Evolutionary conservation across 2,329 filamentous ascomycete species (phyloP).

Genomic region (Trichoderma sp.): DNA sequence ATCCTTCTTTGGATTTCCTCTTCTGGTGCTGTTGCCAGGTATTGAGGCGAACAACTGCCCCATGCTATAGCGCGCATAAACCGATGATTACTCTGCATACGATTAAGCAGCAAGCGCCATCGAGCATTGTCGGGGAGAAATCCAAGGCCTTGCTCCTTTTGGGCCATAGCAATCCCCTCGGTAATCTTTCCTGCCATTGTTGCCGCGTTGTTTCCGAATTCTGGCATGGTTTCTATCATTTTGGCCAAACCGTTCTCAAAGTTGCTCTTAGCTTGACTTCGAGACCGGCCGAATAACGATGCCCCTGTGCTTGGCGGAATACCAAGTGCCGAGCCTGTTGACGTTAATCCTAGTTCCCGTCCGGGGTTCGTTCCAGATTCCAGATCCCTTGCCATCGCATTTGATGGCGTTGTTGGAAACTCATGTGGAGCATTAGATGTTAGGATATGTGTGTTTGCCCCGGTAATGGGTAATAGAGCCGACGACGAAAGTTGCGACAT

Average conservation of each 20-base stretch:
- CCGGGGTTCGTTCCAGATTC: not conserved
- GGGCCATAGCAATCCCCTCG: slow-evolving; percentile 27
- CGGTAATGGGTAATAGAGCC: slow-evolving; percentile 33
- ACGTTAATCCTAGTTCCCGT: not conserved
- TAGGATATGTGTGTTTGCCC: slow-evolving; percentile 38
- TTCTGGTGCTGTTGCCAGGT: slow-evolving; percentile 29
- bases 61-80: slow-evolving; percentile 33
- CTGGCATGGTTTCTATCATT: not conserved
- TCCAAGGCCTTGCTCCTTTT: slow-evolving; percentile 27
- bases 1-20: slow-evolving; percentile 29
- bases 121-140: slow-evolving; percentile 34
- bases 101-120: slow-evolving; percentile 33
- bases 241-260: slow-evolving; percentile 26
- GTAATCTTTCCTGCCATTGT: slow-evolving; percentile 22
- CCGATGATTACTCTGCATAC: slow-evolving; percentile 28
- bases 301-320: not conserved
- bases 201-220: not conserved
- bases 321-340: too few species aligned
- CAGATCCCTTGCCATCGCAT: too few species aligned
- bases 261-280: slow-evolving; percentile 25
- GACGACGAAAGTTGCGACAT: slow-evolving; percentile 13
- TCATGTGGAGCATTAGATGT: not conserved
- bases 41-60: slow-evolving; percentile 27
- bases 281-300: slow-evolving; percentile 27
- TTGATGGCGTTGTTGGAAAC: not conserved